Evolutionary conservation across 768 basidiomycete genomes (phyloP).

Genomic region (Cystofilobasidium bisporidii): DNA sequence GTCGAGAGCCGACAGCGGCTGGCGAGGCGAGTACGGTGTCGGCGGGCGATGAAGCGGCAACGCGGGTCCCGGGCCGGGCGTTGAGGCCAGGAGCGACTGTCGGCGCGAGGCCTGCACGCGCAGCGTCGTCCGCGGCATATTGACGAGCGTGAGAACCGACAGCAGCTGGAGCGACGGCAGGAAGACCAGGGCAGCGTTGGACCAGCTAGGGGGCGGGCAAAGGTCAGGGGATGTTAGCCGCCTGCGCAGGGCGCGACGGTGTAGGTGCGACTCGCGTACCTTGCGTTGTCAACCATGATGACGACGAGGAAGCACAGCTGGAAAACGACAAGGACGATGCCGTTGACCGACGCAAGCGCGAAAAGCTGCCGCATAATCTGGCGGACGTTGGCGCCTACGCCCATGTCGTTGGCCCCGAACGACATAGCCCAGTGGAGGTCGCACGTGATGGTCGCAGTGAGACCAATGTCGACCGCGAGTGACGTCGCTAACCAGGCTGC

Average conservation of each 20-base stretch:
- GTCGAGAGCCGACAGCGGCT: background rate
- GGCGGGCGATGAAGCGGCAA: background rate
- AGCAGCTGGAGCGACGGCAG: background rate
- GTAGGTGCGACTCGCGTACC: too few species aligned
- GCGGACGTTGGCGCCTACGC: background rate
- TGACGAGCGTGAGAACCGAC: background rate
- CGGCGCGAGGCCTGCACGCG: background rate
- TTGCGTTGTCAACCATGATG: background rate
- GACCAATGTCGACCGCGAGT: background rate
- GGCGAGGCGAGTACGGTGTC: too few species aligned
- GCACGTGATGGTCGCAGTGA: background rate
- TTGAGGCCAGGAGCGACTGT: too few species aligned
- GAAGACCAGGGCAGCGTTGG: background rate
- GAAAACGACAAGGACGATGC: background rate
- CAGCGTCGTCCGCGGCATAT: background rate
- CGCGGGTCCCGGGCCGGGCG: too few species aligned
- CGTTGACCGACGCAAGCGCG: background rate
- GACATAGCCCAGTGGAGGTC: background rate
- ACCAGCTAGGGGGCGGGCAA: background rate
- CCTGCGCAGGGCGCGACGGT: too few species aligned
- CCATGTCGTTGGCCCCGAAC: background rate
- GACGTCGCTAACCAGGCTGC: background rate
- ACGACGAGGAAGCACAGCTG: background rate
- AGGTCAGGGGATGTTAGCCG: too few species aligned
- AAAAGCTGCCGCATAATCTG: background rate